Conservation (phyloP, 495 filamentous ascomycete genomes). For the Parachaetomium inaequale region DNA sequence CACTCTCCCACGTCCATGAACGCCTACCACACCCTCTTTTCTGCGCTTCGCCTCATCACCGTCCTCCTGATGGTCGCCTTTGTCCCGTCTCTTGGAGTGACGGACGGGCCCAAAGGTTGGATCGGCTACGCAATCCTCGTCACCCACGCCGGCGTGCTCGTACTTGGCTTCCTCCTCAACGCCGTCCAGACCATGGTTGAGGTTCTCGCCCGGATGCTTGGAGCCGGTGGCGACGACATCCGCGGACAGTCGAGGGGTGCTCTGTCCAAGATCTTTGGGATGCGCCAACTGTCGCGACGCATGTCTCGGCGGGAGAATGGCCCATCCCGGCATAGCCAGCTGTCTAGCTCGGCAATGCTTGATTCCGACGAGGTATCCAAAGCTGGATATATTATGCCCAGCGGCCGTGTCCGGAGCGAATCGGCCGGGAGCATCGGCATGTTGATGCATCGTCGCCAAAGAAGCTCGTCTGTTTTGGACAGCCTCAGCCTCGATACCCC, state of each 20-base stretch:
- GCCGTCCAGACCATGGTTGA: slow-evolving; percentile 86
- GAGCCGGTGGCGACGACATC: slow-evolving; percentile 72
- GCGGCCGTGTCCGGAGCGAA: slow-evolving; percentile 70
- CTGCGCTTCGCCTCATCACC: slow-evolving; percentile 69
- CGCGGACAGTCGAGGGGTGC: slow-evolving; percentile 74
- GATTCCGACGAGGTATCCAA: slow-evolving; percentile 60
- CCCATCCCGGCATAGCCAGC: slow-evolving; percentile 67
- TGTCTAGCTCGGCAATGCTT: slow-evolving; percentile 77
- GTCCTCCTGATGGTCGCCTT: slow-evolving; percentile 85
- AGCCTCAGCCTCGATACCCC: slow-evolving; percentile 41
- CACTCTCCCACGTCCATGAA: slow-evolving; percentile 96
- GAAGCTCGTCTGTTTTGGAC: slow-evolving; percentile 46
- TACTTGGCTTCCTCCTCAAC: slow-evolving; percentile 93
- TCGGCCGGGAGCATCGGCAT: slow-evolving; percentile 76
- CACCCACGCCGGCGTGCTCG: slow-evolving; percentile 78
- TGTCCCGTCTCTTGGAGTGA: slow-evolving; percentile 72
- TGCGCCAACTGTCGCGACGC: slow-evolving; percentile 84
- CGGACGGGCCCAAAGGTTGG: slow-evolving; percentile 80
- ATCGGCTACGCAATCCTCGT: slow-evolving; percentile 90
- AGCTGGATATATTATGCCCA: slow-evolving; percentile 57
- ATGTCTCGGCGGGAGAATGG: slow-evolving; percentile 55
- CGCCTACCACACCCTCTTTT: slow-evolving; percentile 82
- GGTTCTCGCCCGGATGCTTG: slow-evolving; percentile 71
- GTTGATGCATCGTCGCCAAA: slow-evolving; percentile 49
- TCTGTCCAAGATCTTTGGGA: slow-evolving; percentile 86